phyloP scores from a whole-genome alignment of 331 rosid species.

The Acacia pycnantha region DNA sequence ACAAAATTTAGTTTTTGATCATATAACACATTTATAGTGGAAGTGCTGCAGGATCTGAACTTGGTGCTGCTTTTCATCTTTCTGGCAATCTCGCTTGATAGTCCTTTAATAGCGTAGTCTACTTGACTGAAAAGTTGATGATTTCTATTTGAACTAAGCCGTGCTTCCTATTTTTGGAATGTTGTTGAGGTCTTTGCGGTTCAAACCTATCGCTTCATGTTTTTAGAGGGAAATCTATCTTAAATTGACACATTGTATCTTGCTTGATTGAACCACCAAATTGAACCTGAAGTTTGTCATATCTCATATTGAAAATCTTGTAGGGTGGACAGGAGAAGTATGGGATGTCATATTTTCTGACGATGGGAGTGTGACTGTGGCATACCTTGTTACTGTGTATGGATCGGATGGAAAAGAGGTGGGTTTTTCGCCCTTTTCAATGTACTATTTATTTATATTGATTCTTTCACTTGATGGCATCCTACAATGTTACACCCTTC shows the following conservation, averaged over 20 bases:
- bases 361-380: slow-evolving; percentile 86
- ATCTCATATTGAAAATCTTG: slow-evolving; percentile 13
- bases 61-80: background rate
- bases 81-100: background rate
- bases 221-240: background rate
- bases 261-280: background rate
- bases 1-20: too few relatives aligned
- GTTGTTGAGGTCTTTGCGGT: background rate
- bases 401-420: slow-evolving; percentile 89
- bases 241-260: background rate
- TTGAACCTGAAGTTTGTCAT: background rate
- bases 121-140: background rate
- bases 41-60: background rate
- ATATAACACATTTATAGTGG: background rate
- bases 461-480: background rate
- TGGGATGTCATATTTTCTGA: slow-evolving; percentile 90
- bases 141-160: background rate
- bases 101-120: background rate
- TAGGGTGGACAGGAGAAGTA: slow-evolving; percentile 97
- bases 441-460: background rate
- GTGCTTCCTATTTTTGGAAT: background rate
- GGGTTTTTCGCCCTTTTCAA: slow-evolving; percentile 12
- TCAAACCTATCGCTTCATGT: background rate
- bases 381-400: slow-evolving; percentile 87
- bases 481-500: background rate